Base-by-base conservation (phyloP, 768 basidiomycete genomes). In the Myochromella boudieri region DNA sequence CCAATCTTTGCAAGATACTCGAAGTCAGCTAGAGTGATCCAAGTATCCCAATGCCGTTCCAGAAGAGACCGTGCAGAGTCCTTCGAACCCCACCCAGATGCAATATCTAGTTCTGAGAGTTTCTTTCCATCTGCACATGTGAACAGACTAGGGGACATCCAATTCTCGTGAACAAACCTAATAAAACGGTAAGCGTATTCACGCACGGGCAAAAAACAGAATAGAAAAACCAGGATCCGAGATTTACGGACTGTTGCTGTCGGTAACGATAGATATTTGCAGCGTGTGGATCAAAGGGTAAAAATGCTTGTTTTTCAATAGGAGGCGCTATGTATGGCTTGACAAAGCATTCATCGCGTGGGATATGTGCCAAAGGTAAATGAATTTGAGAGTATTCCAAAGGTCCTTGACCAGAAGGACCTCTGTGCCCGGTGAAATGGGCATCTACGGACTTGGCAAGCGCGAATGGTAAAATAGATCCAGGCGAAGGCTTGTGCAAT, bases 11-110 rank as follows among this genome's bases (percentile, higher is more conserved):
- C 70, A n/a, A 92, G 78, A 59, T 82, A 83, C 18, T 71, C 60
- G 59, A 89, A 85, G 64, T 91, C 88, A 1, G 74, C 62, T 36
- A 78, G 69, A 1, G 66, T 77, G 58, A 91, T 80, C 67, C 81
- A 91, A 0, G 77, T 78, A 56, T 87, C 84, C 89, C 89, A 91
- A 62, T 91, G 89, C 15, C 66, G 69, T 63, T 91, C 86, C 32
- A 91, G 70, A 44, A 71, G 63, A 2, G 74, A 65, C 7, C 72
- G 74, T 36, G 82, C 77, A 50, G 57, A 58, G 2, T 63, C 55
- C 6, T 55, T 42, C 17, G 71, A 71, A 14, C 71, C 72, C 79
- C 80, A 87, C 2, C 85, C 85, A 14, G 66, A 72, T 4, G 86
- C 84, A 31, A 89, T 76, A 58, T 87, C 85, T 27, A 82, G 60